Conservation (phyloP, 805 yeast genomes). For the Candida arabinofermentans region DNA sequence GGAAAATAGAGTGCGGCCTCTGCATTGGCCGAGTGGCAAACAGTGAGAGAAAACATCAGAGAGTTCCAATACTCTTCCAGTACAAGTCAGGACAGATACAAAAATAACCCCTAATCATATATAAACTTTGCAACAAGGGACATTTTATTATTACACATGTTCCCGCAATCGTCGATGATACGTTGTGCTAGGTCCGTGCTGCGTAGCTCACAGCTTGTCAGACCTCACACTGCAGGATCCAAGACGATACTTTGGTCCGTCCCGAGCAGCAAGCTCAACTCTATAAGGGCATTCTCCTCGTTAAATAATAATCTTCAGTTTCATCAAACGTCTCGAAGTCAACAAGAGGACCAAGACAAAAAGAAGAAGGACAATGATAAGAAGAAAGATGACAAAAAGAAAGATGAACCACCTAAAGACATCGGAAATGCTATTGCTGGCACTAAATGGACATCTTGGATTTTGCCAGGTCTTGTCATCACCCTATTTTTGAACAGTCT, state of each 20-base stretch:
- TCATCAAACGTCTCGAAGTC: not conserved
- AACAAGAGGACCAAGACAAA: not conserved
- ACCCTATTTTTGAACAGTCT: constrained; percentile 19
- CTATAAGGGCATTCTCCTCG: not conserved
- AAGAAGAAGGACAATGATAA: not conserved
- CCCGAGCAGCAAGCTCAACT: not conserved
- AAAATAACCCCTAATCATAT: no score
- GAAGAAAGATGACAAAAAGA: not conserved
- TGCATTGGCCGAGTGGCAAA: not conserved
- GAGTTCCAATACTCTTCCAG: no score
- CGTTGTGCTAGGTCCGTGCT: not conserved
- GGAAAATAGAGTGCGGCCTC: not conserved
- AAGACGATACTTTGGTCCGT: not conserved
- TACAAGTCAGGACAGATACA: no score
- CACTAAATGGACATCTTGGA: constrained; percentile 24
- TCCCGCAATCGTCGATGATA: not conserved
- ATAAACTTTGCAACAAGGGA: no score
- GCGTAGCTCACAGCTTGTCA: not conserved
- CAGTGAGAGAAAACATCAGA: not conserved
- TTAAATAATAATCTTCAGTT: not conserved
- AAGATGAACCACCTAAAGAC: not conserved
- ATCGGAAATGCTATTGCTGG: constrained; percentile 2
- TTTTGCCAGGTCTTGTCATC: constrained; percentile 24
- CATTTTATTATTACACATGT: no score
- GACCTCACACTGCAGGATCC: not conserved